Evolutionary conservation across 169 alveolate species (phyloP).

Genomic region (Miamiensis avidus): DNA sequence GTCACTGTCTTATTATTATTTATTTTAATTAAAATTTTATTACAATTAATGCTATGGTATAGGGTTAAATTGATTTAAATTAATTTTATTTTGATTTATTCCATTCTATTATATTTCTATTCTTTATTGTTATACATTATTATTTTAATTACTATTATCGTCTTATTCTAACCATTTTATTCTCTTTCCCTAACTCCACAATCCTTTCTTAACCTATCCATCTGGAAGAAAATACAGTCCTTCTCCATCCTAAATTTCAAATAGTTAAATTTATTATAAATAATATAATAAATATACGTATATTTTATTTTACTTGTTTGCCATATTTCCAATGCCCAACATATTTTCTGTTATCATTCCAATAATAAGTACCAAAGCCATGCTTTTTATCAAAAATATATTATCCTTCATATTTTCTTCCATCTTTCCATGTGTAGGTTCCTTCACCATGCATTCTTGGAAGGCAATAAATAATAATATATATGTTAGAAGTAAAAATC

Average conservation of each 20-base stretch:
- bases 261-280: too few relatives aligned
- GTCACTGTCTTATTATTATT: too few relatives aligned
- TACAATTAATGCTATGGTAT: too few relatives aligned
- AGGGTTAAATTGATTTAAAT: too few relatives aligned
- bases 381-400: conserved; percentile 68
- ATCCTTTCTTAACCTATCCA: not conserved
- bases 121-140: too few relatives aligned
- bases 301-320: not conserved
- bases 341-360: conserved; percentile 35
- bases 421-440: conserved; percentile 50
- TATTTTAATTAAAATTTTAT: too few relatives aligned
- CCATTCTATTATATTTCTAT: too few relatives aligned
- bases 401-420: conserved; percentile 67
- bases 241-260: not conserved
- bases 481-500: too few relatives aligned
- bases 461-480: too few relatives aligned
- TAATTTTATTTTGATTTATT: too few relatives aligned
- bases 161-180: not conserved
- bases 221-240: not conserved
- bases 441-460: conserved; percentile 63
- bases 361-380: conserved; percentile 49
- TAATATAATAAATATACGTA: too few relatives aligned
- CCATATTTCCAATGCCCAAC: conserved; percentile 24
- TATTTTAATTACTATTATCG: not conserved
- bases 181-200: not conserved